Evolutionary conservation across 2,329 filamentous ascomycete species (phyloP).

Genomic region (Byssoonygena ceratinophila): DNA sequence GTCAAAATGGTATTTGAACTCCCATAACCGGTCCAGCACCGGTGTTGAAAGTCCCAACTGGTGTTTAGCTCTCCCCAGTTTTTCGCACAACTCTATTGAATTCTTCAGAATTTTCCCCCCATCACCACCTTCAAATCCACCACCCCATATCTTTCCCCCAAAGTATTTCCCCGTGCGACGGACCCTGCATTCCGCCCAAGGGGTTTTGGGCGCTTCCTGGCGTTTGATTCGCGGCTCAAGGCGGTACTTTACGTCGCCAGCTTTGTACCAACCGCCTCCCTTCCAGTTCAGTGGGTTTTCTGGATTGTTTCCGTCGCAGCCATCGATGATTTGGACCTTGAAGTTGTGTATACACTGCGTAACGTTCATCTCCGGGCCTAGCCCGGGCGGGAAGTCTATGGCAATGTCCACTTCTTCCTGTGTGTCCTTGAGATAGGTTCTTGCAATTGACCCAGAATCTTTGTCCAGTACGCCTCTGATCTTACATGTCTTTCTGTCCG

Average conservation of each 20-base stretch:
- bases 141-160: neutral
- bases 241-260: conserved; percentile 12
- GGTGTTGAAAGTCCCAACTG: too few species aligned
- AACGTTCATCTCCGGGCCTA: neutral
- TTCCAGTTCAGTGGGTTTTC: conserved; percentile 20
- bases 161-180: neutral
- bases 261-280: conserved; percentile 14
- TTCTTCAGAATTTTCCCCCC: neutral
- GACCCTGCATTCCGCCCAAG: neutral
- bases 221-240: conserved; percentile 9
- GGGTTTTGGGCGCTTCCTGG: conserved; percentile 2
- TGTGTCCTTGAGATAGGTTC: neutral
- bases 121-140: neutral
- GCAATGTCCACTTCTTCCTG: conserved; percentile 2
- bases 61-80: too few species aligned
- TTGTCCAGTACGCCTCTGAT: neutral
- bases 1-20: neutral
- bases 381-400: neutral
- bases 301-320: conserved; percentile 17
- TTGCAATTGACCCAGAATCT: neutral
- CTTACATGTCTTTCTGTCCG: neutral
- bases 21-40: too few species aligned
- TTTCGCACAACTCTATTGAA: neutral
- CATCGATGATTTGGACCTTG: conserved; percentile 12
- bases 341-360: conserved; percentile 2